Evolutionary conservation across 2,329 filamentous ascomycete genomes (phyloP).

Genomic region (Lithohypha guttulata): DNA sequence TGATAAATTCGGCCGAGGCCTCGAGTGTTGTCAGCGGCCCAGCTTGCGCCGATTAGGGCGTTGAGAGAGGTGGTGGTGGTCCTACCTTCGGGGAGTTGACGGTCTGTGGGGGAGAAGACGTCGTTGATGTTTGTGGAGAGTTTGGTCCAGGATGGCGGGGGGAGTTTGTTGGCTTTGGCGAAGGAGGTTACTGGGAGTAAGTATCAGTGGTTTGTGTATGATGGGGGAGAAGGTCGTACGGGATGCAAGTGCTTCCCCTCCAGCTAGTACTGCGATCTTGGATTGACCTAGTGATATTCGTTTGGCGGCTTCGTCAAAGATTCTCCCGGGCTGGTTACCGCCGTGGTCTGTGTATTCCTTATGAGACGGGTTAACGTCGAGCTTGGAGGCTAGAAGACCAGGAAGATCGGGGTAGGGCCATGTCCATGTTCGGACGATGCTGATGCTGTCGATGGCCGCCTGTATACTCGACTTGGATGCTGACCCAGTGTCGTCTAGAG

Average conservation of each 20-base stretch:
- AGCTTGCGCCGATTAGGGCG: conserved; percentile 1
- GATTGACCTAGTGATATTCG: conserved; percentile 44
- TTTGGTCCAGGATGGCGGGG: conserved; percentile 50
- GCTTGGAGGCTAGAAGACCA: conserved; percentile 38
- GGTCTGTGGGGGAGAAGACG: conserved; percentile 43
- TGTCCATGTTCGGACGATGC: conserved; percentile 54
- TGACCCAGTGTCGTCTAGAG: conserved; percentile 40
- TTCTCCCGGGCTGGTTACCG: conserved; percentile 50
- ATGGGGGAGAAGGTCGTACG: conserved; percentile 24
- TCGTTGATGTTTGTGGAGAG: conserved; percentile 36
- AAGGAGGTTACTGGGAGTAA: conserved; percentile 39
- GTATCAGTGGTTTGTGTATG: not conserved
- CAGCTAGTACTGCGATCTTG: conserved; percentile 49
- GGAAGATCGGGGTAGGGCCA: conserved; percentile 55
- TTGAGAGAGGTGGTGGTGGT: no score
- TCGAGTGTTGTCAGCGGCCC: conserved; percentile 23
- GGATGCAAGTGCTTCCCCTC: conserved; percentile 54
- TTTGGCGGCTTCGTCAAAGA: conserved; percentile 54
- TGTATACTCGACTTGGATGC: conserved; percentile 28
- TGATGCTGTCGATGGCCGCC: conserved; percentile 45
- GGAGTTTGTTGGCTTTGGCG: conserved; percentile 41
- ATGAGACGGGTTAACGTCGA: conserved; percentile 40
- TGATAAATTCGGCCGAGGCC: conserved; percentile 47
- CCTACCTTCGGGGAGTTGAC: conserved; percentile 34
- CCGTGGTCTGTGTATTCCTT: conserved; percentile 47